phyloP scores from a whole-genome alignment of 2,329 filamentous ascomycete genomes.

The Aspergillus carbonarius region DNA sequence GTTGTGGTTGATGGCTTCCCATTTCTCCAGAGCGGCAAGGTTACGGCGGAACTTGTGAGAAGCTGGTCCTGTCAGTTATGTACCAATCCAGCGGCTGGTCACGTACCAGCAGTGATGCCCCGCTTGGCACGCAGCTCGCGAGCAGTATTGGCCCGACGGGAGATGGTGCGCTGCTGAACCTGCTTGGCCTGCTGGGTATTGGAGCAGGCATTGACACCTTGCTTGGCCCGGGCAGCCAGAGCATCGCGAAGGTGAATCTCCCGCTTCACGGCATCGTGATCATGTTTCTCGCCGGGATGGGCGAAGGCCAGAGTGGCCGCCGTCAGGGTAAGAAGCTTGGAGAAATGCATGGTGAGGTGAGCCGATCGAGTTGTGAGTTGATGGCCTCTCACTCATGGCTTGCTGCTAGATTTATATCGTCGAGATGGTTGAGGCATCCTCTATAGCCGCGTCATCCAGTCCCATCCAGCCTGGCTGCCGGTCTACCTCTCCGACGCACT shows the following conservation, averaged over 20 bases:
- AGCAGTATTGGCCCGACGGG: slow-evolving; percentile 29
- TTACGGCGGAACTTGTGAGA: slow-evolving; percentile 36
- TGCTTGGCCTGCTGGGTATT: slow-evolving; percentile 23
- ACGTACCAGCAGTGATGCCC: slow-evolving; percentile 27
- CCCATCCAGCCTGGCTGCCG: not conserved
- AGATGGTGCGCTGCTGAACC: slow-evolving; percentile 27
- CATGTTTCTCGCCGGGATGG: slow-evolving; percentile 34
- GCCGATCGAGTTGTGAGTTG: not conserved
- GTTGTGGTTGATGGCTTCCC: slow-evolving; percentile 42
- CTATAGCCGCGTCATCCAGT: slow-evolving; percentile 9
- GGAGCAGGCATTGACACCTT: slow-evolving; percentile 26
- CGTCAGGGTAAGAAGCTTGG: slow-evolving; percentile 31
- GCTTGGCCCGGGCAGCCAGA: slow-evolving; percentile 25
- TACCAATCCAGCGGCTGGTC: not conserved
- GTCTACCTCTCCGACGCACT: not conserved
- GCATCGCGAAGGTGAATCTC: slow-evolving; percentile 30
- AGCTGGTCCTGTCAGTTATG: slow-evolving; percentile 8
- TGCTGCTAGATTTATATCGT: not conserved
- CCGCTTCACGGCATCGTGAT: slow-evolving; percentile 28
- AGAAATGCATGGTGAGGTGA: slow-evolving; percentile 24
- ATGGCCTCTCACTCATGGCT: not conserved
- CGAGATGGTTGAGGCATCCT: not conserved
- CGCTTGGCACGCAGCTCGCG: slow-evolving; percentile 27
- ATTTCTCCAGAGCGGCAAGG: slow-evolving; percentile 38
- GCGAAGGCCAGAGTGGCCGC: slow-evolving; percentile 31